Percentiles rank a stretch among this genome's conserved stretches.
Conservation (phyloP, 73 alveolate species). For the Stentor coeruleus region DNA sequence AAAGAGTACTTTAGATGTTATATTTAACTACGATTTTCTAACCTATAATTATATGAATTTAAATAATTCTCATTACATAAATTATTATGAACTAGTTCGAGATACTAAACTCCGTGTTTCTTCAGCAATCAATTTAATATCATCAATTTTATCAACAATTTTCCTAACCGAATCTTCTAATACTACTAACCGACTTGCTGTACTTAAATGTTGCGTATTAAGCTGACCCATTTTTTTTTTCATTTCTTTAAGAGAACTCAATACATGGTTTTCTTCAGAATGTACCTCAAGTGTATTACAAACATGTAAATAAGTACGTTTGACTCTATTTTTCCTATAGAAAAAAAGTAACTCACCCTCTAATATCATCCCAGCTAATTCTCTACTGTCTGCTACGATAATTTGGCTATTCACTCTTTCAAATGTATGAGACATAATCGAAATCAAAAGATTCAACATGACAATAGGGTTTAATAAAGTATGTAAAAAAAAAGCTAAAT, state of each 20-base stretch:
- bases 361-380: background rate
- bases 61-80: too few relatives aligned
- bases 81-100: background rate
- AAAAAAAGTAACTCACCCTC: background rate
- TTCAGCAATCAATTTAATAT: background rate
- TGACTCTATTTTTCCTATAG: conserved; percentile 13
- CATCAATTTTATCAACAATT: background rate
- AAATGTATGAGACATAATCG: background rate
- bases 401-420: background rate
- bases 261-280: too few relatives aligned
- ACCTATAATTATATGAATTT: too few relatives aligned
- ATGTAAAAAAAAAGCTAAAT: background rate
- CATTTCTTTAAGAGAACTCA: too few relatives aligned
- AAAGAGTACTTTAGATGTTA: too few relatives aligned
- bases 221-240: too few relatives aligned
- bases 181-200: background rate
- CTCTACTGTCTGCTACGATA: background rate
- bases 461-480: background rate
- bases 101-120: too few relatives aligned
- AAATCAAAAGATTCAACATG: background rate
- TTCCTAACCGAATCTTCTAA: background rate
- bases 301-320: background rate
- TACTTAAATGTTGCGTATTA: background rate
- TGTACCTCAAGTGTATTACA: too few relatives aligned
- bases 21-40: too few relatives aligned